These are phyloP conservation scores for Phaeotremella fagi DNA, from an alignment of 768 basidiomycete species.

Conservation along the genomic window DNA sequence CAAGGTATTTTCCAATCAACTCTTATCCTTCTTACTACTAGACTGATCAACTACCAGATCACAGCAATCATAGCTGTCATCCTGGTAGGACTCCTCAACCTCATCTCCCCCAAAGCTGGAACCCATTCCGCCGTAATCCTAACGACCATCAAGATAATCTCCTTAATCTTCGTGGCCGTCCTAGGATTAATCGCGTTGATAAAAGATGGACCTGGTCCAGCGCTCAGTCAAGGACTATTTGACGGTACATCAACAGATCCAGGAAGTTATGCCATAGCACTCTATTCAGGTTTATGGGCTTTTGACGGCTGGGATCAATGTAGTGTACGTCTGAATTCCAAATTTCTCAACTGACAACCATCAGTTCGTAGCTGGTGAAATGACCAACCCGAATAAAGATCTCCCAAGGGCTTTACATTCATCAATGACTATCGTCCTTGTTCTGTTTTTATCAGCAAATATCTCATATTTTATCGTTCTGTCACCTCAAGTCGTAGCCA, in stretches of 20 bases:
- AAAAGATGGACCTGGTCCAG: conserved; percentile 26
- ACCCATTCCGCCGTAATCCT: conserved; percentile 79
- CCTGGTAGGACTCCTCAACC: conserved; percentile 69
- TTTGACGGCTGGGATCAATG: conserved; percentile 86
- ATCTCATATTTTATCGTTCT: conserved; percentile 88
- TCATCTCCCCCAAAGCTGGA: conserved; percentile 70
- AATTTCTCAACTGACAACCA: neutral
- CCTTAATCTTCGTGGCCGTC: conserved; percentile 59
- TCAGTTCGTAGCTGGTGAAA: conserved; percentile 78
- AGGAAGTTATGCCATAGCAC: conserved; percentile 80
- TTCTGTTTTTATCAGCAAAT: conserved; percentile 75
- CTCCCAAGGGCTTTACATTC: conserved; percentile 82
- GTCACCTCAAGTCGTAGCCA: conserved; percentile 48
- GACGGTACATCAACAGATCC: conserved; percentile 69
- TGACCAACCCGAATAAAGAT: conserved; percentile 73
- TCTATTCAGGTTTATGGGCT: conserved; percentile 91
- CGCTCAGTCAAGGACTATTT: conserved; percentile 58
- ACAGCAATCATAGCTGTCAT: conserved; percentile 71
- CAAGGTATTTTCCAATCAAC: conserved; percentile 51
- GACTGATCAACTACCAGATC: conserved; percentile 48
- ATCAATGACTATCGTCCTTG: conserved; percentile 76
- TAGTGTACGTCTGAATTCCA: conserved; percentile 51
- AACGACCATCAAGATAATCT: conserved; percentile 64
- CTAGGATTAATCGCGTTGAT: conserved; percentile 64
- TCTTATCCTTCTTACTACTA: neutral